Evolutionary conservation across 2,329 filamentous ascomycete species (phyloP), one percentile per base, ranked within the genome.

Genomic region (Alternaria gansuensis): DNA sequence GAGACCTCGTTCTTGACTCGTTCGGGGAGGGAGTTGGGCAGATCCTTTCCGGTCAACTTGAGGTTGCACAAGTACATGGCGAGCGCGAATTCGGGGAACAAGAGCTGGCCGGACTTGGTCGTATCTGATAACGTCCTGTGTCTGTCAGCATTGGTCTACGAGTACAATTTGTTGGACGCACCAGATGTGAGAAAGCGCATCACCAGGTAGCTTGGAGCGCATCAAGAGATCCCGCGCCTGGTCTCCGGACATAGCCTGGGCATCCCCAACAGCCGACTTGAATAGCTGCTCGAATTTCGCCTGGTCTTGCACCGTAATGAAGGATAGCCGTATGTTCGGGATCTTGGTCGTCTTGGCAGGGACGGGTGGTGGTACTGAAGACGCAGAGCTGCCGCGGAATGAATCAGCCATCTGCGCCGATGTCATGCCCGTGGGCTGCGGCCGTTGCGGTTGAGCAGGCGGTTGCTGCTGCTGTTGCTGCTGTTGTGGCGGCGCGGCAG

Each of bases 51-150:
- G 0, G 92, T 95, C 58, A 98, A 83, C 76, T 90, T 95, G 67
- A 99, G 76, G 74, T 98, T 99, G 83, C 95, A 99, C 31, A 99
- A 87, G 71, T 99, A 99, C 95, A 99, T 98, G 62, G 95, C 92
- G 57, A 99, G 83, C 7, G 95, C 95, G 67, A 99, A 99, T 79
- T 99, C 95, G 40, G 95, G 95, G 75, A 99, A 99, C 74, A 97
- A 90, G 31, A 99, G 86, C 78, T 97, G 93, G 44, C 95, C 95
- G 13, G 94, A 95, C 77, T 96, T 94, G 46, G 95, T 99, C 9
- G 95, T 97, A 79, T 99, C 95, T 45, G 93, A 91, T 23, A 99
- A 82, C 21, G 92, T 92, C 92, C 91, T 94, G 66, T 34, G 13
- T 51, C 40, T 46, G 57, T 75, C 68, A 76, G 68, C 36, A 34